Conservation (phyloP, 2,329 filamentous ascomycete genomes). For the Aspergillus japonicus region DNA sequence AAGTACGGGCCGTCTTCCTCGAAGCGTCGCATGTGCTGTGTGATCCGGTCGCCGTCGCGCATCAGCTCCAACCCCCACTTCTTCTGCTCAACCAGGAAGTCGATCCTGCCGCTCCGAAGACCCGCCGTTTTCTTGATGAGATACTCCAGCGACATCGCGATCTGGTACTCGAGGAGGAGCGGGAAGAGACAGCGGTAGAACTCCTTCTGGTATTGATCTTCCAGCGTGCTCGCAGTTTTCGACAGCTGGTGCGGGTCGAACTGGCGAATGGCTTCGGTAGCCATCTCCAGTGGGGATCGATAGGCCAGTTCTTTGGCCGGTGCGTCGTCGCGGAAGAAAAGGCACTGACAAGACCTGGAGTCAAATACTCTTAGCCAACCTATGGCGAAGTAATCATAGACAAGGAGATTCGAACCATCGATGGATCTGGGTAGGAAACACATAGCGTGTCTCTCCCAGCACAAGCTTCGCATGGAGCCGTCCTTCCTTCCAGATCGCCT, state of each 20-base stretch:
- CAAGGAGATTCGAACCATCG: conserved; percentile 4
- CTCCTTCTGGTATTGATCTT: conserved; percentile 18
- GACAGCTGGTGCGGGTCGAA: conserved; percentile 15
- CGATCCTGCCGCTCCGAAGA: conserved; percentile 13
- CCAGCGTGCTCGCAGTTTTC: conserved; percentile 8
- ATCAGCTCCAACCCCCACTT: conserved; percentile 17
- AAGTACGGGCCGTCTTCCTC: conserved; percentile 12
- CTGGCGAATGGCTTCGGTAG: conserved; percentile 7
- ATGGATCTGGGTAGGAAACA: conserved; percentile 14
- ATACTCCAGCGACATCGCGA: conserved; percentile 15
- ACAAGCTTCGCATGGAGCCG: conserved; percentile 13
- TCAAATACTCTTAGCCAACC: no score
- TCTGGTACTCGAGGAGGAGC: no score
- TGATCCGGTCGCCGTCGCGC: conserved; percentile 12
- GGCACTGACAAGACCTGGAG: no score
- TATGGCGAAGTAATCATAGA: no score
- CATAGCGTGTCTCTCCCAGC: conserved; percentile 5
- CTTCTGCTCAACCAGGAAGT: conserved; percentile 15
- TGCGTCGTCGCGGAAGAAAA: no score
- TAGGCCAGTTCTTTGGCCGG: background rate
- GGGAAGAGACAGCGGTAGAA: conserved; percentile 13
- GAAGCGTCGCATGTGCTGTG: conserved; percentile 12
- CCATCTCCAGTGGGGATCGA: conserved; percentile 11
- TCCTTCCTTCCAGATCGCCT: conserved; percentile 8
- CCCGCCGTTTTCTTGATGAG: conserved; percentile 7